A percentile compares a stretch with the other conserved stretches of the same genome.
Conservation (phyloP, 2,329 filamentous ascomycete species). For the Waltergamsia citrina region DNA sequence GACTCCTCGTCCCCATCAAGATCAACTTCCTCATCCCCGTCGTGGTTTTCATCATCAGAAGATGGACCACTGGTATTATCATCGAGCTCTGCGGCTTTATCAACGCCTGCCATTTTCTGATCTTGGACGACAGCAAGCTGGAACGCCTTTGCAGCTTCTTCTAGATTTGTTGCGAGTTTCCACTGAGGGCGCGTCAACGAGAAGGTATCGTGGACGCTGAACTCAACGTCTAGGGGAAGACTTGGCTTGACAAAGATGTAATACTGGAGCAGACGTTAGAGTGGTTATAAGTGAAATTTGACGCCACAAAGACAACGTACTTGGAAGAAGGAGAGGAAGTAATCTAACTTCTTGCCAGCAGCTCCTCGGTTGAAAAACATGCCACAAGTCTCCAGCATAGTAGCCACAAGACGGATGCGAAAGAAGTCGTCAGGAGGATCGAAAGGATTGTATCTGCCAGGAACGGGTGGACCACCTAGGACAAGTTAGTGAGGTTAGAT, state of each 20-base stretch:
- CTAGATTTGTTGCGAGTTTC: slow-evolving; percentile 72
- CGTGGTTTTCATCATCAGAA: slow-evolving; percentile 68
- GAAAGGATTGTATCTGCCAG: slow-evolving; percentile 65
- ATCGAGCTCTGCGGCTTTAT: slow-evolving; percentile 61
- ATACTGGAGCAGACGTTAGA: slow-evolving; percentile 58
- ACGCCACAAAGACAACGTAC: slow-evolving; percentile 29
- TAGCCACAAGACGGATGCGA: slow-evolving; percentile 82
- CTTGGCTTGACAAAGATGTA: slow-evolving; percentile 87
- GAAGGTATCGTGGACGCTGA: slow-evolving; percentile 89
- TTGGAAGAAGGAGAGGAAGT: slow-evolving; percentile 93
- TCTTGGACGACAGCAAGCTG: slow-evolving; percentile 83
- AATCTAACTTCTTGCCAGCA: slow-evolving; percentile 94
- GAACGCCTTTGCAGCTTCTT: slow-evolving; percentile 78
- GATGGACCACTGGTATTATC: slow-evolving; percentile 61
- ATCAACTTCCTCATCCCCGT: slow-evolving; percentile 56
- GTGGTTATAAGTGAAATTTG: background rate
- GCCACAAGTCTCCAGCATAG: slow-evolving; percentile 87
- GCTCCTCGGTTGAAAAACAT: slow-evolving; percentile 92
- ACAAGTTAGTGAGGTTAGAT: slow-evolving; percentile 7
- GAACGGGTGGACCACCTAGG: slow-evolving; percentile 66
- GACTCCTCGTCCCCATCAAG: slow-evolving; percentile 46
- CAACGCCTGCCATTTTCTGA: slow-evolving; percentile 68
- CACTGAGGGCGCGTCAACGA: slow-evolving; percentile 80
- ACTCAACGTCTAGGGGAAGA: slow-evolving; percentile 94
- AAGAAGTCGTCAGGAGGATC: slow-evolving; percentile 94